A percentile compares a stretch with the other conserved stretches of the same genome.
Evolutionary conservation across 164 flowering plant genomes (phyloP).

Genomic region (Macadamia integrifolia): DNA sequence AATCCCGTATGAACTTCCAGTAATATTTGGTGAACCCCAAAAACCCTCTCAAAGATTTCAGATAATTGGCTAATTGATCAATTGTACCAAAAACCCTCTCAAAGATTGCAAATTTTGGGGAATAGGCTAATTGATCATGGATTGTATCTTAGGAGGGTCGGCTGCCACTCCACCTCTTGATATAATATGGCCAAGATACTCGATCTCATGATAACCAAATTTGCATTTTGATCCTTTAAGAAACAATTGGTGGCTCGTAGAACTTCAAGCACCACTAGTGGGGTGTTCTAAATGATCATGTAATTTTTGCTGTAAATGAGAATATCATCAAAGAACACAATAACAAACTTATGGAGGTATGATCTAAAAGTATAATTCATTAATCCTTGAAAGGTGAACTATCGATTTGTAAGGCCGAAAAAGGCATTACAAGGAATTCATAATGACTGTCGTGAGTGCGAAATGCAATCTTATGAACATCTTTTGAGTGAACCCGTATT

Average conservation of each 20-base stretch:
- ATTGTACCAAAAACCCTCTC: no score
- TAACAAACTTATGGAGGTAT: background rate
- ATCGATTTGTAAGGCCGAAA: no score
- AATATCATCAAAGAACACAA: constrained; percentile 1
- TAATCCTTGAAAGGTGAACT: background rate
- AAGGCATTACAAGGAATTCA: no score
- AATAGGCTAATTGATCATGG: no score
- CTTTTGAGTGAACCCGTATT: background rate
- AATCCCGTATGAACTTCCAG: background rate
- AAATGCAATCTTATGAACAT: background rate
- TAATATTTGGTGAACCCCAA: background rate
- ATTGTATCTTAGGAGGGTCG: background rate
- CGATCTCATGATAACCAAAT: background rate
- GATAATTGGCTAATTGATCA: background rate
- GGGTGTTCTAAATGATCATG: background rate
- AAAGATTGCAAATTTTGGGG: no score
- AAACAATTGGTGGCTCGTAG: background rate
- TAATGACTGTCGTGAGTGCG: background rate
- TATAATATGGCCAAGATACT: background rate
- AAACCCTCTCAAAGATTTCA: background rate
- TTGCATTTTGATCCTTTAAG: background rate
- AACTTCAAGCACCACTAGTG: background rate
- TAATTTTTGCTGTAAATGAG: background rate
- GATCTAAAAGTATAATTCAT: background rate
- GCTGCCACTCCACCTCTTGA: background rate